Percentiles rank a stretch among this genome's conserved stretches.
These are phyloP conservation scores for Salinomyces thailandicus DNA, from an alignment of 2,329 filamentous ascomycete species.

Conservation along the genomic window DNA sequence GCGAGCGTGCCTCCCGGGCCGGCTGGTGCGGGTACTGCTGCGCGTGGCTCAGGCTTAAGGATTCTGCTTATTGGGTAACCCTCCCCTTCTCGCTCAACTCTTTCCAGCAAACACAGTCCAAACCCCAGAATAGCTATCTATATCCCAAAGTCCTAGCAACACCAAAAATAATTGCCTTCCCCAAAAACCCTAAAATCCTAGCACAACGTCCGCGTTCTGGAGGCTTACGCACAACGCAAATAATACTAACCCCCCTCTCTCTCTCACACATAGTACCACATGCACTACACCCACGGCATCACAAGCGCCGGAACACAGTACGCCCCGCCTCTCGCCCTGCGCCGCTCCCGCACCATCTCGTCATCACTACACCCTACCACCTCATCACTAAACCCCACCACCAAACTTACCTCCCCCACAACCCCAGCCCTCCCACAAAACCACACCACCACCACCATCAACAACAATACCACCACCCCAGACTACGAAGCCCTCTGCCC, in stretches of 20 bases:
- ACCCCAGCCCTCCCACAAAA: too few relatives aligned
- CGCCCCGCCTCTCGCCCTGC: conserved; percentile 62
- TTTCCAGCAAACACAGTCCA: too few relatives aligned
- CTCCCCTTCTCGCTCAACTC: neutral
- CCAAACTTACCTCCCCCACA: too few relatives aligned
- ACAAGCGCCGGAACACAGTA: conserved; percentile 69
- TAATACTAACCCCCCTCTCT: too few relatives aligned
- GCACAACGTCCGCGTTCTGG: neutral
- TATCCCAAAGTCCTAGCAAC: too few relatives aligned
- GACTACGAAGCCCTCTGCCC: conserved; percentile 73
- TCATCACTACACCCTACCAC: too few relatives aligned
- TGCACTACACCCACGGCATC: conserved; percentile 67
- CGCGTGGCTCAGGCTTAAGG: conserved; percentile 80
- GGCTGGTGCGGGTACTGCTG: conserved; percentile 88
- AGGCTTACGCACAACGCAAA: neutral
- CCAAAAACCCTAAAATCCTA: too few relatives aligned
- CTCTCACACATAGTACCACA: conserved; percentile 9
- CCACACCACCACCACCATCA: too few relatives aligned
- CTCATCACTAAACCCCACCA: too few relatives aligned
- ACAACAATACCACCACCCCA: too few relatives aligned
- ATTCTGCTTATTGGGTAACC: conserved; percentile 69
- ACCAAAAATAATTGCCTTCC: too few relatives aligned
- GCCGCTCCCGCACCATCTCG: conserved; percentile 73
- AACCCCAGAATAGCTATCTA: too few relatives aligned
- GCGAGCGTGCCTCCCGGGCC: conserved; percentile 77